Evolutionary conservation across 179 eudicot species (phyloP).

Genomic region (Corrigiola litoralis): DNA sequence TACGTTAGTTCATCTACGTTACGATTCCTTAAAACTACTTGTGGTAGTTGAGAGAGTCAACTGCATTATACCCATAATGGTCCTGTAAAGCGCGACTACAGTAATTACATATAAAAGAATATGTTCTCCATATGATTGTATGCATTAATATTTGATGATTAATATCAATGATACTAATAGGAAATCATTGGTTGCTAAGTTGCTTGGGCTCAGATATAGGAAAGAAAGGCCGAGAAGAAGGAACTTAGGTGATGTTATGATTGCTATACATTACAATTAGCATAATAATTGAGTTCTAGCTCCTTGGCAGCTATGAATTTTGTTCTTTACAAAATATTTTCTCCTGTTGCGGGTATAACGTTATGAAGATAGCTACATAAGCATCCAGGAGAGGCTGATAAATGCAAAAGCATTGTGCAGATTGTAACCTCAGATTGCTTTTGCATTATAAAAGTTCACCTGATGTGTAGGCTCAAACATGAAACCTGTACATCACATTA

Average conservation of each 20-base stretch:
- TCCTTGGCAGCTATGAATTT: no score
- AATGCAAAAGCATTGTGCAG: no score
- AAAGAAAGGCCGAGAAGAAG: not conserved
- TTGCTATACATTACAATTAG: not conserved
- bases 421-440: no score
- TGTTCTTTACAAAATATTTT: no score
- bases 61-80: not conserved
- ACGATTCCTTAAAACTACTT: not conserved
- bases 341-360: no score
- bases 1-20: not conserved
- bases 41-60: not conserved
- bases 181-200: conserved; percentile 3
- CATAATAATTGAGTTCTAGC: not conserved
- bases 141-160: conserved; percentile 1
- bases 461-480: no score
- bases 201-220: not conserved
- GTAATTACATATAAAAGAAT: not conserved
- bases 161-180: no score
- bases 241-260: not conserved
- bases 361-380: no score
- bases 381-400: no score
- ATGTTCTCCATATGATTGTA: not conserved
- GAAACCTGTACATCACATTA: no score
- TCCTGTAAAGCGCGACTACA: not conserved
- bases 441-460: no score